Conservation (phyloP, 352 stramenopile species). For the Blastocystis sp. region DNA sequence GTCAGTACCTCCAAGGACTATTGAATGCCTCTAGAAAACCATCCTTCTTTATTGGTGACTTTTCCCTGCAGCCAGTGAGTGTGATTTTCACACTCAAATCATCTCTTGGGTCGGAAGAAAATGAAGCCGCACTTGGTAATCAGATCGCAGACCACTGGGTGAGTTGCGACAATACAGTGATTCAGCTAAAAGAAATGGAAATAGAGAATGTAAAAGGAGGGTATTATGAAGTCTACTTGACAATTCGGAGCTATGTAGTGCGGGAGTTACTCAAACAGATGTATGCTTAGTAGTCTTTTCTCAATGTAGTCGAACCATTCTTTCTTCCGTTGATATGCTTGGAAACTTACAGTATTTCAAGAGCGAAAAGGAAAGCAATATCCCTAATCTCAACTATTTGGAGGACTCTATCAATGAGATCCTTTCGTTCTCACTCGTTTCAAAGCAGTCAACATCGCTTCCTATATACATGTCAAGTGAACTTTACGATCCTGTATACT, state of each 20-base stretch:
- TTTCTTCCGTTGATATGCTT: slow-evolving; percentile 27
- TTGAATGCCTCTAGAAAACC: background rate
- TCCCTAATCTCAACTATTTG: slow-evolving; percentile 52
- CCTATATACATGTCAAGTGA: background rate
- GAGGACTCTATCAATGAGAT: background rate
- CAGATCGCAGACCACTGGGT: background rate
- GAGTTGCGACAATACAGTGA: slow-evolving; percentile 44
- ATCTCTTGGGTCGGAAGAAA: background rate
- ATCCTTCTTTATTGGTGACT: slow-evolving; percentile 15
- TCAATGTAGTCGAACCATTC: background rate
- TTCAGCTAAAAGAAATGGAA: slow-evolving; percentile 6
- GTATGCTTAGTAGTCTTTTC: background rate
- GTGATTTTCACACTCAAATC: slow-evolving; percentile 9
- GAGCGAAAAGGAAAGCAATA: background rate
- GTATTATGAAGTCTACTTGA: background rate
- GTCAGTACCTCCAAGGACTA: background rate
- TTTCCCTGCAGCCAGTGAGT: background rate
- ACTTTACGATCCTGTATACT: background rate
- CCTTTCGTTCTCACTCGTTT: background rate
- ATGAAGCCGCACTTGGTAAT: background rate
- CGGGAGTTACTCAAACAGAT: slow-evolving; percentile 38
- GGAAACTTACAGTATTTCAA: slow-evolving; percentile 48
- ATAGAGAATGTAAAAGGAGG: background rate
- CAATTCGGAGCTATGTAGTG: slow-evolving; percentile 40
- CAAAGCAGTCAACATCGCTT: background rate